These are phyloP conservation scores for Verticillium nubilum DNA, from an alignment of 2,329 filamentous ascomycete species.

Conservation along the genomic window DNA sequence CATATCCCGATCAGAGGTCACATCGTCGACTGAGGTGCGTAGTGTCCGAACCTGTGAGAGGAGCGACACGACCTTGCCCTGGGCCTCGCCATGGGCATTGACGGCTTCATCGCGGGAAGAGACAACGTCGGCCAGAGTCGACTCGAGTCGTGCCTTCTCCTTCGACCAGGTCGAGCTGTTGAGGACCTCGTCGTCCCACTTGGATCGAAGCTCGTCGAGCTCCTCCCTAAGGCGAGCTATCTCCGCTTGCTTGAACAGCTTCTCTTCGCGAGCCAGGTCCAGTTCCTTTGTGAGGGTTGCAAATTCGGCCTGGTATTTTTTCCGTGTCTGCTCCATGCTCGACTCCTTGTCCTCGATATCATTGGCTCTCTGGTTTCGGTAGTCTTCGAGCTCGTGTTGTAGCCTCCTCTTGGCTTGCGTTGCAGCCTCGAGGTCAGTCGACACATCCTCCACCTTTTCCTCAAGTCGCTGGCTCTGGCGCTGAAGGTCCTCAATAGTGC, in stretches of 20 bases:
- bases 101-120: conserved; percentile 92
- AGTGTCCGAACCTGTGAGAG: conserved; percentile 84
- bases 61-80: conserved; percentile 85
- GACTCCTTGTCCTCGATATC: conserved; percentile 96
- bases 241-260: conserved; percentile 78
- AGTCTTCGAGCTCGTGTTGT: conserved; percentile 96
- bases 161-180: conserved; percentile 99
- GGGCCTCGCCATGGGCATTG: conserved; percentile 88
- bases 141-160: conserved; percentile 88
- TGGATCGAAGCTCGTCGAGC: conserved; percentile 86
- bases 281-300: conserved; percentile 85
- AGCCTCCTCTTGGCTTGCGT: conserved; percentile 88
- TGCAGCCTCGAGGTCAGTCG: conserved; percentile 80
- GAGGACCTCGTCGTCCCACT: conserved; percentile 97
- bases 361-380: conserved; percentile 88
- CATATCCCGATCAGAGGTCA: conserved; percentile 77
- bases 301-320: conserved; percentile 95
- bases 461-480: conserved; percentile 85
- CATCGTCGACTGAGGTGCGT: conserved; percentile 78
- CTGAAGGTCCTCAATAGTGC: conserved; percentile 81
- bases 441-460: conserved; percentile 85
- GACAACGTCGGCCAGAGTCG: conserved; percentile 81
- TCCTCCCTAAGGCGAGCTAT: conserved; percentile 89
- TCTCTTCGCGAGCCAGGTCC: conserved; percentile 87
- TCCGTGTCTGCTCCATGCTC: conserved; percentile 92